Evolutionary conservation across 2,329 filamentous ascomycete genomes (phyloP).

Genomic region (Fusarium coicis): DNA sequence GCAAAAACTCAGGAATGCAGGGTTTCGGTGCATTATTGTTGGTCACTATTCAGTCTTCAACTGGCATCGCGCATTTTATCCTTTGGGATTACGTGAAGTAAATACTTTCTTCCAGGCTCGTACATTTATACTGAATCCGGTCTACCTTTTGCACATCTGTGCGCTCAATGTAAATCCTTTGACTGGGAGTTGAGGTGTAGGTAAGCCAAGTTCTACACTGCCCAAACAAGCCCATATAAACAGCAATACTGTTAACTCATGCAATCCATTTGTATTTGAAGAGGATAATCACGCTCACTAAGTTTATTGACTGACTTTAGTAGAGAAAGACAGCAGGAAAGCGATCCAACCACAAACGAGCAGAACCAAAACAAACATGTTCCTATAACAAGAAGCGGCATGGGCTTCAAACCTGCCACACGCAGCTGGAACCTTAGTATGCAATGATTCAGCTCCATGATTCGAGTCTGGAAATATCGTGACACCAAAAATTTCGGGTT

Average conservation of each 20-base stretch:
- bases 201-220: not conserved
- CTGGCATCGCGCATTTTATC: too few species aligned
- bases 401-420: accelerated
- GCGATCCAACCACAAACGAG: accelerated
- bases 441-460: accelerated
- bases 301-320: too few species aligned
- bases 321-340: accelerated
- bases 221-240: too few species aligned
- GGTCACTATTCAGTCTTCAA: not conserved
- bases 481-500: accelerated
- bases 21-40: accelerated
- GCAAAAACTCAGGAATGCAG: not conserved
- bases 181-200: not conserved
- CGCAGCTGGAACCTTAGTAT: accelerated
- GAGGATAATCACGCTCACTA: too few species aligned
- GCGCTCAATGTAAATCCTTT: too few species aligned
- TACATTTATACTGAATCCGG: accelerated
- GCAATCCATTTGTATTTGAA: too few species aligned
- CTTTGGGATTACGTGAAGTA: too few species aligned
- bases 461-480: accelerated
- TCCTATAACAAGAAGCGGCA: accelerated
- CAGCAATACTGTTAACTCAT: too few species aligned
- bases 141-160: not conserved
- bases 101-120: too few species aligned
- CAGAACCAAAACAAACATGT: accelerated